These are phyloP conservation scores for Colletotrichum sublineola DNA, from an alignment of 2,329 filamentous ascomycete genomes.

Conservation along the genomic window DNA sequence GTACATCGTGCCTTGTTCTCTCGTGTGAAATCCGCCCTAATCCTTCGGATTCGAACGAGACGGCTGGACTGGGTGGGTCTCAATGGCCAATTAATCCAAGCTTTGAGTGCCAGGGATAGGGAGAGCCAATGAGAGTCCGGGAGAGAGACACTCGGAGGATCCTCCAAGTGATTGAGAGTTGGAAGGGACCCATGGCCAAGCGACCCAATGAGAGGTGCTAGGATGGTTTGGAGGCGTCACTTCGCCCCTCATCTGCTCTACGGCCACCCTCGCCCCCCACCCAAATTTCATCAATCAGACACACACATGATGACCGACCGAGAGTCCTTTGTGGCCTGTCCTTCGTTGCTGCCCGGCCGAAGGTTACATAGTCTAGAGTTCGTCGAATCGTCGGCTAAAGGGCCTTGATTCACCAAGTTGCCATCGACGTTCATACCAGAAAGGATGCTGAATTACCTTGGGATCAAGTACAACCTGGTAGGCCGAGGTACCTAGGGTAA, in stretches of 20 bases:
- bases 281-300: background rate
- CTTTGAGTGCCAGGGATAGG: constrained; percentile 14
- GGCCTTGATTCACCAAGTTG: background rate
- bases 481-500: background rate
- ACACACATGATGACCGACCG: background rate
- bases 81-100: constrained; percentile 7
- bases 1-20: background rate
- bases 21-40: background rate
- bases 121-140: background rate
- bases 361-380: constrained; percentile 19
- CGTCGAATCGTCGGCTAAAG: constrained; percentile 6
- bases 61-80: background rate
- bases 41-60: constrained; percentile 2
- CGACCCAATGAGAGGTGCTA: constrained; percentile 10
- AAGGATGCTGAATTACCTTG: background rate
- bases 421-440: constrained; percentile 7
- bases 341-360: background rate
- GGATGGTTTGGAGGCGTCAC: background rate
- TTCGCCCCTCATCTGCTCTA: constrained; percentile 5
- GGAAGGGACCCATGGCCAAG: background rate
- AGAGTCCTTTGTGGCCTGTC: background rate
- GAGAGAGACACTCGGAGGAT: constrained; percentile 18
- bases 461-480: background rate
- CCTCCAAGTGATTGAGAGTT: background rate
- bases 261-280: background rate